These are phyloP conservation scores for Rosa multiflora DNA, from an alignment of 306 rosid genomes.

Conservation along the genomic window DNA sequence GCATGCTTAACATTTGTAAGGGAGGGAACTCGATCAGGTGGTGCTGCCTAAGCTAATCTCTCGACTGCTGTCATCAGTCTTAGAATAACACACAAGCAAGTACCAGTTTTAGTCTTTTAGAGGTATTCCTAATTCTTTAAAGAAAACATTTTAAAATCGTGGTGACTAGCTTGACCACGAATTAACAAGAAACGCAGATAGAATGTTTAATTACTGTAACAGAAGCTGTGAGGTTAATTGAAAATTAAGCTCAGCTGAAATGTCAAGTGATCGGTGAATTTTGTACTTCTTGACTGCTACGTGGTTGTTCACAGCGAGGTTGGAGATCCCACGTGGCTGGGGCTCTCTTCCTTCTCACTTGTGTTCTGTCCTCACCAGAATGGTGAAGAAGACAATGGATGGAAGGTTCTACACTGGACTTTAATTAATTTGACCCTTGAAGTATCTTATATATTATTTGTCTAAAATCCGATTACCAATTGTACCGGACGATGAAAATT, in stretches of 20 bases:
- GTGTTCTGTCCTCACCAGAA: neutral
- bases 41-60: neutral
- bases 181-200: neutral
- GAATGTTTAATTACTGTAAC: neutral
- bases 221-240: too few relatives aligned
- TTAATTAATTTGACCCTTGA: neutral
- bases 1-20: neutral
- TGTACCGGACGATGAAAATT: neutral
- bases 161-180: neutral
- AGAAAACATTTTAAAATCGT: neutral
- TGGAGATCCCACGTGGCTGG: neutral
- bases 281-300: neutral
- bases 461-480: neutral
- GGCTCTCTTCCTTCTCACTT: neutral
- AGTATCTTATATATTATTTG: neutral
- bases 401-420: neutral
- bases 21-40: neutral
- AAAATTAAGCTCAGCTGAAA: neutral
- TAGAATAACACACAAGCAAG: neutral
- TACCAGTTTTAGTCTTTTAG: neutral
- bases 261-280: neutral
- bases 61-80: neutral
- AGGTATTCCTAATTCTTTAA: neutral
- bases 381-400: neutral
- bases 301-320: constrained; percentile 10